phyloP scores from a whole-genome alignment of 164 flowering plant species.

The Berberis vulgaris region DNA sequence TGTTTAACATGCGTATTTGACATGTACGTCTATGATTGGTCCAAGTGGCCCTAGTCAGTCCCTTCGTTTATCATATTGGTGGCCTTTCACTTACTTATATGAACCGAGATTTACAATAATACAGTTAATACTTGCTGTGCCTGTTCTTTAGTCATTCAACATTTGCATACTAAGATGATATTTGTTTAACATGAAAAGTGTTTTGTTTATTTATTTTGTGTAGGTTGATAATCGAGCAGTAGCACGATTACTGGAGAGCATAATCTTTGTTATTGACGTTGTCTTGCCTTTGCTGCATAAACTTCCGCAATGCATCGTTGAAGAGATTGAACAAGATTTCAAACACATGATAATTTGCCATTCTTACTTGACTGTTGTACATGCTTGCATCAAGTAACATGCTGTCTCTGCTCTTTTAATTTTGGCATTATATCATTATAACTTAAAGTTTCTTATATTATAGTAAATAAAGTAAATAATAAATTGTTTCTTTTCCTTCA shows the following conservation, averaged over 20 bases:
- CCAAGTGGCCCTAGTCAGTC: too few relatives aligned
- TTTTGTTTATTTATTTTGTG: slow-evolving; percentile 16
- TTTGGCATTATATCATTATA: not conserved
- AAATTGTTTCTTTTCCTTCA: too few relatives aligned
- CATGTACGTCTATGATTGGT: too few relatives aligned
- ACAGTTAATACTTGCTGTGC: too few relatives aligned
- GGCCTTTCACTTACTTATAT: too few relatives aligned
- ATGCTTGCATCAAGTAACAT: slow-evolving; percentile 89
- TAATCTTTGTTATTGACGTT: slow-evolving; percentile 76
- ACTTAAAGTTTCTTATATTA: not conserved
- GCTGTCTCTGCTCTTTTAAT: not conserved
- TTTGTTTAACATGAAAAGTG: too few relatives aligned
- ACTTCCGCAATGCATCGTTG: slow-evolving; percentile 59
- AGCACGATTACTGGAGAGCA: slow-evolving; percentile 83
- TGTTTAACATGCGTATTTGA: too few relatives aligned
- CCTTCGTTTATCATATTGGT: too few relatives aligned
- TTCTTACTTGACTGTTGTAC: slow-evolving; percentile 91
- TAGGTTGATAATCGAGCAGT: slow-evolving; percentile 77
- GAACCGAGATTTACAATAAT: too few relatives aligned
- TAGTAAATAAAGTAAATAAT: not conserved
- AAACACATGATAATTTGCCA: slow-evolving; percentile 91
- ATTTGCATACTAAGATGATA: too few relatives aligned
- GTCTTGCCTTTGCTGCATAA: slow-evolving; percentile 79
- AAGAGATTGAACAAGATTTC: slow-evolving; percentile 93
- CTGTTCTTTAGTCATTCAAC: too few relatives aligned